These are phyloP conservation scores for Triadica sebifera DNA, from an alignment of 345 rosid species.

Conservation along the genomic window DNA sequence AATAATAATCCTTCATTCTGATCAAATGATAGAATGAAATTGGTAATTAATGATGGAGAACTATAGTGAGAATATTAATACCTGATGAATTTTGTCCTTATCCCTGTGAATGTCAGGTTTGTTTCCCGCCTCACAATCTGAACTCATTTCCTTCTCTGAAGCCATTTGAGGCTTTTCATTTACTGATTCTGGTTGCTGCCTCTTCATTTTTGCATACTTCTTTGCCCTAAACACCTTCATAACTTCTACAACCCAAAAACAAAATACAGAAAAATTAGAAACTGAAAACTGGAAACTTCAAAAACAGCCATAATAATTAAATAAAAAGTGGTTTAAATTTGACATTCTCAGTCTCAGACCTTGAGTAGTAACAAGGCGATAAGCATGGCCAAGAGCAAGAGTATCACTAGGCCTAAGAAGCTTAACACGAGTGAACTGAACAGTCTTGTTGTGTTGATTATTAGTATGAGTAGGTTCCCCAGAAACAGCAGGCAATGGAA, in stretches of 20 bases:
- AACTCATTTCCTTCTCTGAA: constrained; percentile 32
- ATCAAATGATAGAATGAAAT: too few species aligned
- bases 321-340: neutral
- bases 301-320: neutral
- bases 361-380: constrained; percentile 86
- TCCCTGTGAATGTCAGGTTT: constrained; percentile 19
- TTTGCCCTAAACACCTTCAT: constrained; percentile 79
- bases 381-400: constrained; percentile 92
- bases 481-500: constrained; percentile 64
- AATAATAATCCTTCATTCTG: too few species aligned
- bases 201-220: constrained; percentile 66
- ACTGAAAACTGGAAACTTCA: neutral
- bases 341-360: constrained; percentile 34
- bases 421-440: constrained; percentile 78
- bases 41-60: too few species aligned
- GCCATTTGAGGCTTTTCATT: constrained; percentile 38
- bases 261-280: neutral
- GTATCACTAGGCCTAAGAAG: constrained; percentile 82
- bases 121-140: constrained; percentile 28
- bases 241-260: constrained; percentile 53
- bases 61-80: neutral
- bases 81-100: constrained; percentile 23
- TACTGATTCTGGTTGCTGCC: constrained; percentile 46
- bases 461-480: constrained; percentile 13
- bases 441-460: constrained; percentile 26